A percentile compares a stretch with the other conserved stretches of the same genome.
phyloP scores from a whole-genome alignment of 192 early-diverging fungal genomes.

The Podila horticola region DNA sequence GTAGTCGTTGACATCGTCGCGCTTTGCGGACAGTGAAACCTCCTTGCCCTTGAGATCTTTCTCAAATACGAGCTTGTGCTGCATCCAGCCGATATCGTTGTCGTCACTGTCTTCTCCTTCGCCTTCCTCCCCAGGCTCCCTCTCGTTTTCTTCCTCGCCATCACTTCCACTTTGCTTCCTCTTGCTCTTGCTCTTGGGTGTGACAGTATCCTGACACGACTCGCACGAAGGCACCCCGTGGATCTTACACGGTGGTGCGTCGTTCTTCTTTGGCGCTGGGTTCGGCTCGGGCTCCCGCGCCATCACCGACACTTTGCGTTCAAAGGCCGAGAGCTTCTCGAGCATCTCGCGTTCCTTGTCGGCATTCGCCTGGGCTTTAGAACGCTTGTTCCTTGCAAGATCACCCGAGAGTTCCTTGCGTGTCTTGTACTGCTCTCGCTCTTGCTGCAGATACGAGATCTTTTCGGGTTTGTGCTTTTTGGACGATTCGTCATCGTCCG shows the following conservation, averaged over 20 bases:
- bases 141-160: constrained; percentile 7
- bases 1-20: constrained; percentile 70
- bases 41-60: constrained; percentile 75
- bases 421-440: constrained; percentile 60
- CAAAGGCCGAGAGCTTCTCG: constrained; percentile 66
- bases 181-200: constrained; percentile 25
- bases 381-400: constrained; percentile 6
- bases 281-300: constrained; percentile 18
- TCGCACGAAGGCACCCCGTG: constrained; percentile 78
- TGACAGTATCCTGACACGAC: constrained; percentile 72
- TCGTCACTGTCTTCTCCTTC: constrained; percentile 44
- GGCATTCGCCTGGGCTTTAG: background rate
- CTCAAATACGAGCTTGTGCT: constrained; percentile 78
- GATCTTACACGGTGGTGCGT: constrained; percentile 66
- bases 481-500: constrained; percentile 27
- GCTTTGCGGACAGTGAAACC: constrained; percentile 55
- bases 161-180: constrained; percentile 33
- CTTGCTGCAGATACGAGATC: constrained; percentile 55
- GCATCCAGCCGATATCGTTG: constrained; percentile 77
- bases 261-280: constrained; percentile 34
- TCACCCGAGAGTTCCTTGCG: constrained; percentile 36
- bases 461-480: constrained; percentile 49
- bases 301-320: constrained; percentile 56
- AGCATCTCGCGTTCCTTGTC: constrained; percentile 49
- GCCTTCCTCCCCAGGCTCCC: constrained; percentile 26